phyloP scores from a whole-genome alignment of 345 rosid species.

The Reutealis trisperma region DNA sequence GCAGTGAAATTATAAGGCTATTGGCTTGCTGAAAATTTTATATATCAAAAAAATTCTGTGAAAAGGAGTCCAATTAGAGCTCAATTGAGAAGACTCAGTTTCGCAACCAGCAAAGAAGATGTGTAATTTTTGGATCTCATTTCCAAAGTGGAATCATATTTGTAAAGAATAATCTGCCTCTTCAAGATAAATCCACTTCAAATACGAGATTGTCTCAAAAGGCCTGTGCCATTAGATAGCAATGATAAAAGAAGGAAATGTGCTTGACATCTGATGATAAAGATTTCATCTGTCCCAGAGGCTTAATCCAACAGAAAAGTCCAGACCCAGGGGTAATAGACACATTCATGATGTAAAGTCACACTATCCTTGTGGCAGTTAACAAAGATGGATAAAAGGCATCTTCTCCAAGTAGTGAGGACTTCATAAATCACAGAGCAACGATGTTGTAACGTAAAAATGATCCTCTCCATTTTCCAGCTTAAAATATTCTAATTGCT shows the following conservation, averaged over 20 bases:
- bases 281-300: not conserved
- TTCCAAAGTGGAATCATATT: not conserved
- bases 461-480: constrained; percentile 1
- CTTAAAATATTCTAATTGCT: not conserved
- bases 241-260: not conserved
- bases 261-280: not conserved
- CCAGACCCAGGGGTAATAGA: not conserved
- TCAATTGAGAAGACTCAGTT: not conserved
- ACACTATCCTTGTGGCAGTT: not conserved
- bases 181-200: not conserved
- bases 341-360: not conserved
- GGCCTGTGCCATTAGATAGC: not conserved
- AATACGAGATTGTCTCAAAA: not conserved
- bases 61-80: not conserved
- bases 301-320: not conserved
- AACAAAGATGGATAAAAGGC: not conserved
- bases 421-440: not conserved
- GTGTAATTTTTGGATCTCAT: not conserved
- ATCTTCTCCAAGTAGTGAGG: not conserved
- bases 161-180: not conserved
- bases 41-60: not conserved
- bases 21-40: not conserved
- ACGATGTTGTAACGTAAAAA: not conserved
- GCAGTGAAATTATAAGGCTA: not conserved
- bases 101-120: not conserved